A percentile compares a stretch with the other conserved stretches of the same genome.
These are phyloP conservation scores for Podospora anserina DNA, from an alignment of 495 filamentous ascomycete species.

Conservation along the genomic window DNA sequence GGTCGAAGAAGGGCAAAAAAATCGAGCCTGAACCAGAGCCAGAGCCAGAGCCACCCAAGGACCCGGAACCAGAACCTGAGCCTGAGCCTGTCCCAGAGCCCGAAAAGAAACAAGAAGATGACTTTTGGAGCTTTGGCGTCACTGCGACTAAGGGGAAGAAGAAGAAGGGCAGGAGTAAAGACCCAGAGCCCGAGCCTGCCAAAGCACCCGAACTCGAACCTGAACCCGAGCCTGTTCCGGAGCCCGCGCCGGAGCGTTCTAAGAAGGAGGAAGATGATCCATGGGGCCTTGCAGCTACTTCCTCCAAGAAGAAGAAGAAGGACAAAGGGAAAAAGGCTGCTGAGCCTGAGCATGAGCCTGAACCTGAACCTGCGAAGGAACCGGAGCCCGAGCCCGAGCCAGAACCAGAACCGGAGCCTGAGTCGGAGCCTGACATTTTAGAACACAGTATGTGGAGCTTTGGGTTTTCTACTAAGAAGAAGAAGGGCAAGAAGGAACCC, in stretches of 20 bases:
- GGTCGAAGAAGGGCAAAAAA: conserved; percentile 10
- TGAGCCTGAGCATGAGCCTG: conserved; percentile 13
- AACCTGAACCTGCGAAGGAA: conserved; percentile 13
- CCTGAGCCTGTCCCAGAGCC: conserved; percentile 22
- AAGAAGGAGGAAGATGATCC: conserved; percentile 19
- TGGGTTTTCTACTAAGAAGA: conserved; percentile 32
- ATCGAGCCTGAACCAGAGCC: conserved; percentile 15
- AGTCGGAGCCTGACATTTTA: conserved; percentile 17
- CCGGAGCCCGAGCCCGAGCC: conserved; percentile 14
- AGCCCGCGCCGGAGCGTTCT: conserved; percentile 14
- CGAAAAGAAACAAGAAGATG: conserved; percentile 16
- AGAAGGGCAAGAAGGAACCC: conserved; percentile 23
- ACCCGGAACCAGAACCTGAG: conserved; percentile 28
- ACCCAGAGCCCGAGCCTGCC: conserved; percentile 18
- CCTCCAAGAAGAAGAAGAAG: conserved; percentile 39
- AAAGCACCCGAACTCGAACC: conserved; percentile 13
- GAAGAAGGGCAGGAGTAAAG: conserved; percentile 25
- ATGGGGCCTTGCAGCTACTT: conserved; percentile 17
- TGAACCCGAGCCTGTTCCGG: conserved; percentile 10
- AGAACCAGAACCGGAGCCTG: conserved; percentile 9
- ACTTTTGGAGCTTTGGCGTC: conserved; percentile 14
- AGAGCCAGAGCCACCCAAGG: conserved; percentile 6
- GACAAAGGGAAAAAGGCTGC: conserved; percentile 15
- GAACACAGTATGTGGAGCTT: conserved; percentile 24
- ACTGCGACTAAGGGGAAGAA: conserved; percentile 25